A percentile compares a stretch with the other conserved stretches of the same genome.
Evolutionary conservation across 495 filamentous ascomycete species (phyloP).

Genomic region (Penicillium mononematosum): DNA sequence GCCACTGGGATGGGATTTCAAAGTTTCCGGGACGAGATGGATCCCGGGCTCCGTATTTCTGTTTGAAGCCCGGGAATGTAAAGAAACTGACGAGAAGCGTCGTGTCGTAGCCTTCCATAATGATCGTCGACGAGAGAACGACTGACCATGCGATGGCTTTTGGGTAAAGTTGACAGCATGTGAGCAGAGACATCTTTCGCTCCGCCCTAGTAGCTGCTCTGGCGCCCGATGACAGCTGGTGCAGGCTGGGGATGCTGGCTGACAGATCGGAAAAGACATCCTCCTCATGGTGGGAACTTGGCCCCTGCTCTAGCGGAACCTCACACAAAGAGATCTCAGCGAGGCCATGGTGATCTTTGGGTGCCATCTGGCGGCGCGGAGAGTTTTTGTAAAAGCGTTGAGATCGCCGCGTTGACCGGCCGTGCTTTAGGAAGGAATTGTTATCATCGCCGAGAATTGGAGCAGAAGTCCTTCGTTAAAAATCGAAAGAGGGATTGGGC

Average conservation of each 20-base stretch:
- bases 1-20: not conserved
- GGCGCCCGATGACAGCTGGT: not conserved
- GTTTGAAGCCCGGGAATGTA: not conserved
- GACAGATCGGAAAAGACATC: not conserved
- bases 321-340: not conserved
- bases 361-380: not conserved
- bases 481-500: no score
- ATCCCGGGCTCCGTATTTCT: not conserved
- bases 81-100: not conserved
- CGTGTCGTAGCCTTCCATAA: not conserved
- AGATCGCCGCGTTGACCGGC: not conserved
- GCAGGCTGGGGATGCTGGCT: not conserved
- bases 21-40: not conserved
- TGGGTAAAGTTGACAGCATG: not conserved
- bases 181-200: not conserved
- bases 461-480: no score
- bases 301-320: not conserved
- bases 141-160: not conserved
- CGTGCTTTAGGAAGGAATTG: no score
- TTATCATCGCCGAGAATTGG: no score
- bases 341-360: not conserved
- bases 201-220: not conserved
- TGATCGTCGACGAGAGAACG: not conserved
- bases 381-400: not conserved
- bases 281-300: not conserved